Conservation (phyloP, 2,329 filamentous ascomycete species). For the Cryphonectria naterciae region DNA sequence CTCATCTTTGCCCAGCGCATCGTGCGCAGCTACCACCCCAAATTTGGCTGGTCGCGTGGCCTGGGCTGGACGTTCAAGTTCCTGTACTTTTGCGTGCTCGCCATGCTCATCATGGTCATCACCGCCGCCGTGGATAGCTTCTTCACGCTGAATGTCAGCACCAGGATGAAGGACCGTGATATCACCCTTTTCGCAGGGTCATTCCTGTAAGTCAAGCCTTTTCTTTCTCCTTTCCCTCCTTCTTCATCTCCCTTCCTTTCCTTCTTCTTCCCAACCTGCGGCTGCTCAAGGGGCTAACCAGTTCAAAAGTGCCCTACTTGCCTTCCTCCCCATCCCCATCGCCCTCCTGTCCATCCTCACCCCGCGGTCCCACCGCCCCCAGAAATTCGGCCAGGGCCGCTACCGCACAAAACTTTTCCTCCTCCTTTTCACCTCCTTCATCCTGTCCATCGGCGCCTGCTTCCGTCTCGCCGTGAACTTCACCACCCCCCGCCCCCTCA, state of each 20-base stretch:
- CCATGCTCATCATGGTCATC: slow-evolving; percentile 69
- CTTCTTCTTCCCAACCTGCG: background rate
- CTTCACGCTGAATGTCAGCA: slow-evolving; percentile 63
- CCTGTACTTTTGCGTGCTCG: slow-evolving; percentile 61
- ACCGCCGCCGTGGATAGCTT: slow-evolving; percentile 65
- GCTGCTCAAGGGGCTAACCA: background rate
- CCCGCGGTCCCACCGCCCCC: slow-evolving; percentile 42
- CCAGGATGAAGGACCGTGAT: slow-evolving; percentile 57
- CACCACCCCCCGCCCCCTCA: slow-evolving; percentile 49
- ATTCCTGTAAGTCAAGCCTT: slow-evolving; percentile 66
- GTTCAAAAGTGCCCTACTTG: slow-evolving; percentile 52
- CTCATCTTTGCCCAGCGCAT: slow-evolving; percentile 77
- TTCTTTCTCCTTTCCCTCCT: slow-evolving; percentile 58
- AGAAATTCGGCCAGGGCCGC: slow-evolving; percentile 69
- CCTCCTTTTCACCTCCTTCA: slow-evolving; percentile 58
- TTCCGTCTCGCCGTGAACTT: slow-evolving; percentile 68
- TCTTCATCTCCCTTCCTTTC: too few species aligned
- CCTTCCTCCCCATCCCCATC: slow-evolving; percentile 69
- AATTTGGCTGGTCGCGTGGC: slow-evolving; percentile 67
- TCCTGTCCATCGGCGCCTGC: slow-evolving; percentile 70
- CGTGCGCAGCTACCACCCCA: slow-evolving; percentile 72
- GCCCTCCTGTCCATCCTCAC: slow-evolving; percentile 55
- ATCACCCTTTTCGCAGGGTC: slow-evolving; percentile 67
- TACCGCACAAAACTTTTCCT: slow-evolving; percentile 70
- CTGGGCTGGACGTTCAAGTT: slow-evolving; percentile 58